phyloP scores from a whole-genome alignment of 2,329 filamentous ascomycete species.

The Colletotrichum abscissum region DNA sequence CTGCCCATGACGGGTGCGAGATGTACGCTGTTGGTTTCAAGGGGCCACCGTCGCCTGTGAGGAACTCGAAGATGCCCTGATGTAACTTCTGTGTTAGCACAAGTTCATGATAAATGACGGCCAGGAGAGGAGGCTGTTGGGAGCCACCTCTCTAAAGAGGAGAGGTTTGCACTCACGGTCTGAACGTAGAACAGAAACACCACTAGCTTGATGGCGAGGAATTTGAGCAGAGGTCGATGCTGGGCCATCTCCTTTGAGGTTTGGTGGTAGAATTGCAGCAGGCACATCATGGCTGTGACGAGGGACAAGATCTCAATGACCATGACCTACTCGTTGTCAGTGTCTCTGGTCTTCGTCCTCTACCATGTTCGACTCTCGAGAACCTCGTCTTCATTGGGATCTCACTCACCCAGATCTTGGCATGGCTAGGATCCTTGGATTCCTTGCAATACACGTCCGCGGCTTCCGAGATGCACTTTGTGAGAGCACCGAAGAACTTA shows the following conservation, averaged over 20 bases:
- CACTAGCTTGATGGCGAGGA: slow-evolving; percentile 12
- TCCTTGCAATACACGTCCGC: neutral
- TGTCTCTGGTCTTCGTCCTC: neutral
- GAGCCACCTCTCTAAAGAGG: no score
- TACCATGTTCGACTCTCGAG: neutral
- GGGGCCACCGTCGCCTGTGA: neutral
- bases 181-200: slow-evolving; percentile 7
- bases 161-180: neutral
- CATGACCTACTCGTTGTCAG: neutral
- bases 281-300: slow-evolving; percentile 14
- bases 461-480: slow-evolving; percentile 2
- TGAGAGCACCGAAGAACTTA: slow-evolving; percentile 11
- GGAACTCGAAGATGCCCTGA: slow-evolving; percentile 12
- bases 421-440: slow-evolving; percentile 7
- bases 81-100: neutral
- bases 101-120: neutral
- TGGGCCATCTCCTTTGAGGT: neutral
- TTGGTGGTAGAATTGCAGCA: slow-evolving; percentile 7
- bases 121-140: neutral
- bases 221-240: slow-evolving; percentile 2
- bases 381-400: accelerated
- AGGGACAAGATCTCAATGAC: slow-evolving; percentile 9
- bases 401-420: neutral
- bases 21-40: neutral
- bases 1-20: slow-evolving; percentile 4